Conservation (phyloP, 352 stramenopile species). For the Pythium sp. region DNA sequence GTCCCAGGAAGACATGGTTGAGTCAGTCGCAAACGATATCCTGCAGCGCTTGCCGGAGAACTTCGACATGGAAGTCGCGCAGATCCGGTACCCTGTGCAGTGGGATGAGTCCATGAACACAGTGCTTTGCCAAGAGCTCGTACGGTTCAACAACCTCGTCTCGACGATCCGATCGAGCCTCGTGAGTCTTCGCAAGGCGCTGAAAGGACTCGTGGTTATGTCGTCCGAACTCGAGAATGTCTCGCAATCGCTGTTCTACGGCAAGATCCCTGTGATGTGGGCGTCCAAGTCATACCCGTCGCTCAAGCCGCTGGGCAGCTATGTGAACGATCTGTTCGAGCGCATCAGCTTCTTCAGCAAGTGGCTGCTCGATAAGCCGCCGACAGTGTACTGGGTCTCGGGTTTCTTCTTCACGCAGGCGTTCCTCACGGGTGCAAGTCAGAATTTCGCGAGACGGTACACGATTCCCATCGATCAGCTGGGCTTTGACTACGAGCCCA, state of each 20-base stretch:
- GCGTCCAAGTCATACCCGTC: slow-evolving; percentile 90
- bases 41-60: slow-evolving; percentile 80
- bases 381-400: slow-evolving; percentile 92
- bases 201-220: slow-evolving; percentile 94
- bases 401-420: slow-evolving; percentile 97
- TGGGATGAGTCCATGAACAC: slow-evolving; percentile 95
- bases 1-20: slow-evolving; percentile 90
- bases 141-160: slow-evolving; percentile 92
- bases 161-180: slow-evolving; percentile 86
- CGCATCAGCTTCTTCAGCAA: slow-evolving; percentile 89
- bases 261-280: slow-evolving; percentile 91
- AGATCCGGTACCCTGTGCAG: slow-evolving; percentile 89
- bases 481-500: slow-evolving; percentile 77
- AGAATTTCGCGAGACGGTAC: slow-evolving; percentile 93
- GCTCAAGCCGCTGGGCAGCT: slow-evolving; percentile 89
- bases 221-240: slow-evolving; percentile 92
- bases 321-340: slow-evolving; percentile 90
- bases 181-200: slow-evolving; percentile 83
- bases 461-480: slow-evolving; percentile 90
- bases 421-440: slow-evolving; percentile 93
- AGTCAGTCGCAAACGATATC: slow-evolving; percentile 86
- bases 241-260: slow-evolving; percentile 89
- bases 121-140: slow-evolving; percentile 91
- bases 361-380: slow-evolving; percentile 88
- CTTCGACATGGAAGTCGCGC: slow-evolving; percentile 92